phyloP scores from a whole-genome alignment of 441 rosid species.

The Erodium trifolium region DNA sequence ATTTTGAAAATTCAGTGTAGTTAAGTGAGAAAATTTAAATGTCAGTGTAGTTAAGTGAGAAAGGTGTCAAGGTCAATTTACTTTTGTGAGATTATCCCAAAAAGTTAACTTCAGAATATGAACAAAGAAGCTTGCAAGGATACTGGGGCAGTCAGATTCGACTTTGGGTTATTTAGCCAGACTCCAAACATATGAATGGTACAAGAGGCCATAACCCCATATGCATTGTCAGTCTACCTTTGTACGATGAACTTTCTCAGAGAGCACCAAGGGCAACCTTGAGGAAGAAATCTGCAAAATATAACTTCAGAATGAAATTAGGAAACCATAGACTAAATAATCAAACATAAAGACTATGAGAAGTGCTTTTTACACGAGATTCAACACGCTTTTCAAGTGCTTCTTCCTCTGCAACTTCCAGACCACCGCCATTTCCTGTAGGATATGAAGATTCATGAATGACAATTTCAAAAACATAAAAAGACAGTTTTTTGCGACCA shows the following conservation, averaged over 20 bases:
- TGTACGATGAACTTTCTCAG: conserved; percentile 79
- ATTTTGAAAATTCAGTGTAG: too few species aligned
- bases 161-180: conserved; percentile 11
- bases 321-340: conserved; percentile 18
- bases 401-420: conserved; percentile 41
- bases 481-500: too few species aligned
- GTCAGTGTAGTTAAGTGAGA: too few species aligned
- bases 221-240: conserved; percentile 41
- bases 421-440: conserved; percentile 39
- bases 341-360: conserved; percentile 12
- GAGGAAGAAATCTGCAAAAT: conserved; percentile 55
- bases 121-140: not conserved
- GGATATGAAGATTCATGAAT: conserved; percentile 15
- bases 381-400: conserved; percentile 36
- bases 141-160: conserved; percentile 9
- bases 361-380: conserved; percentile 43
- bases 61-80: too few species aligned
- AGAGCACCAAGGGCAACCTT: conserved; percentile 72
- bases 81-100: too few species aligned
- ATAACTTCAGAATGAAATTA: conserved; percentile 21
- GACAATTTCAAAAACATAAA: conserved; percentile 8
- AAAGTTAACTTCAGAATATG: not conserved
- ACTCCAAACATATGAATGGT: not conserved
- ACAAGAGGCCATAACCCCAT: not conserved
- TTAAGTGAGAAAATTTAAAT: too few species aligned